Evolutionary conservation across 1,139 yeast species (phyloP).

Genomic region (Kazachstania sp.): DNA sequence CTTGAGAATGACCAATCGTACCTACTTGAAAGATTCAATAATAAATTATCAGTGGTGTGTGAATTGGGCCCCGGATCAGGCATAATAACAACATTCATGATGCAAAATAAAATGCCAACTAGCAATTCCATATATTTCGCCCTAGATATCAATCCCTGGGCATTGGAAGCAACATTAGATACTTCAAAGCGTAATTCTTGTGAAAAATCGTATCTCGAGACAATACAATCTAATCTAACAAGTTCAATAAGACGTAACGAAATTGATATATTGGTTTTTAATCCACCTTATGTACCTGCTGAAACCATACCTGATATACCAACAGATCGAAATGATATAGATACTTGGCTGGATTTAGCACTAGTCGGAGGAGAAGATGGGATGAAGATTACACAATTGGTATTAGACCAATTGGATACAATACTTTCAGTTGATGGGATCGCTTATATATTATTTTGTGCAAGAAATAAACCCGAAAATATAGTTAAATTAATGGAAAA

Average conservation of each 20-base stretch:
- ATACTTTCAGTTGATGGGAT: slow-evolving; percentile 50
- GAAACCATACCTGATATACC: slow-evolving; percentile 51
- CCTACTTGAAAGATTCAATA: slow-evolving; percentile 31
- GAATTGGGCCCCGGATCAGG: slow-evolving; percentile 95
- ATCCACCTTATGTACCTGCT: slow-evolving; percentile 96
- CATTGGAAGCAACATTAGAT: slow-evolving; percentile 46
- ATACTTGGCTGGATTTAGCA: slow-evolving; percentile 79
- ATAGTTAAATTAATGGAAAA: slow-evolving; percentile 44
- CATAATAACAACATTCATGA: slow-evolving; percentile 65
- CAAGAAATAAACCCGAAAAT: slow-evolving; percentile 66
- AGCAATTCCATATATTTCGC: slow-evolving; percentile 45
- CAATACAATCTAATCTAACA: slow-evolving; percentile 52
- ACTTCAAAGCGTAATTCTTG: slow-evolving; percentile 47
- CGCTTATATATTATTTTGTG: slow-evolving; percentile 82
- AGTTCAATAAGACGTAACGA: slow-evolving; percentile 37
- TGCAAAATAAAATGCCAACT: slow-evolving; percentile 26
- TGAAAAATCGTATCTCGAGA: slow-evolving; percentile 38
- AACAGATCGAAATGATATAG: slow-evolving; percentile 34
- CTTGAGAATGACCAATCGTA: slow-evolving; percentile 50
- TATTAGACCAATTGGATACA: slow-evolving; percentile 44
- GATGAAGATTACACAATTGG: slow-evolving; percentile 67
- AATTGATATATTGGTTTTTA: slow-evolving; percentile 71
- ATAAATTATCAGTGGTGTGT: slow-evolving; percentile 46
- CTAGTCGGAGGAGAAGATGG: slow-evolving; percentile 84
- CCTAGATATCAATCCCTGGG: slow-evolving; percentile 74